A percentile compares a stretch with the other conserved stretches of the same genome.
These are phyloP conservation scores for Rhynchosporium agropyri DNA, from an alignment of 2,329 filamentous ascomycete genomes.

Conservation along the genomic window DNA sequence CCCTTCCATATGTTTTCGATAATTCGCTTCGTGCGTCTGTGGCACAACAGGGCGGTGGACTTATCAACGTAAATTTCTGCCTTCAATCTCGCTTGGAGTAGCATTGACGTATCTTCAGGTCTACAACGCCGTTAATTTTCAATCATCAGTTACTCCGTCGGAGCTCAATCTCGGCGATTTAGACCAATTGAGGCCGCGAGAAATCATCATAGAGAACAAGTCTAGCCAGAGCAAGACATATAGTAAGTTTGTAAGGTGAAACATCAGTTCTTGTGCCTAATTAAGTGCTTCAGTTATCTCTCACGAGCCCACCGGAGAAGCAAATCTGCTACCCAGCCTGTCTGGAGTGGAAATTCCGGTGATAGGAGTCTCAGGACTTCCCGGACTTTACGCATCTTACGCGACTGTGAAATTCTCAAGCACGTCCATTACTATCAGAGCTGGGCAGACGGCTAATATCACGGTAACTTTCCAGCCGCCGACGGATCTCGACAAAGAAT, in stretches of 20 bases:
- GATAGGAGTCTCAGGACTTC: neutral
- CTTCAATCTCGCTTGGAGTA: neutral
- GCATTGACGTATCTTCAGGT: neutral
- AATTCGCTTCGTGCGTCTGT: conserved; percentile 38
- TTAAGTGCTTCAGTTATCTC: neutral
- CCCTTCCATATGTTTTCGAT: conserved; percentile 39
- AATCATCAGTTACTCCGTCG: conserved; percentile 23
- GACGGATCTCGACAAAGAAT: neutral
- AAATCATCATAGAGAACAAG: conserved; percentile 2
- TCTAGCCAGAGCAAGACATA: conserved; percentile 5
- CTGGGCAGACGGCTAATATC: conserved; percentile 31
- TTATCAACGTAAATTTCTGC: conserved; percentile 37
- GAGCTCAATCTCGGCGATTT: conserved; percentile 25
- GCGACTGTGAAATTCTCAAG: neutral
- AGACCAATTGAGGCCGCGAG: conserved; percentile 29
- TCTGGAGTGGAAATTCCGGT: neutral
- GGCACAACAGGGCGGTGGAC: conserved; percentile 44
- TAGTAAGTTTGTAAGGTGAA: neutral
- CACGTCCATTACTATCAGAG: conserved; percentile 26
- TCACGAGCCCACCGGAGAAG: neutral
- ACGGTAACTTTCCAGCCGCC: conserved; percentile 31
- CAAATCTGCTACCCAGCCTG: neutral
- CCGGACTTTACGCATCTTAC: neutral
- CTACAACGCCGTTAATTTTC: neutral
- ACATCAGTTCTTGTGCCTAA: neutral